Evolutionary conservation across 805 yeast genomes (phyloP).

Genomic region (Pichia californica): DNA sequence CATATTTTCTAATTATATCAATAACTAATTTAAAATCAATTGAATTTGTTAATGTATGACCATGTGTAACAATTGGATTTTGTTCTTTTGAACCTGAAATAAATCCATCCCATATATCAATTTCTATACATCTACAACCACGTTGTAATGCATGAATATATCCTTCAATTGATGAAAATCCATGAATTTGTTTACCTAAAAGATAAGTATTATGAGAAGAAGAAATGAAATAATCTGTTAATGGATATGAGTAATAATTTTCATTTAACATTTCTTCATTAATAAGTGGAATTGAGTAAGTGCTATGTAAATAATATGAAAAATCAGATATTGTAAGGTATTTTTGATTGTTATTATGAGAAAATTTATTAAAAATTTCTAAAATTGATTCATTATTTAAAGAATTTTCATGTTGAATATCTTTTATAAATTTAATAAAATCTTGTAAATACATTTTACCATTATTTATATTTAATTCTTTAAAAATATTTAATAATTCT

Average conservation of each 20-base stretch:
- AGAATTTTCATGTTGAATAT: conserved; percentile 33
- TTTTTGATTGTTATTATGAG: conserved; percentile 13
- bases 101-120: conserved; percentile 87
- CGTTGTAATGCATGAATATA: conserved; percentile 80
- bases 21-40: conserved; percentile 65
- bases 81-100: conserved; percentile 27
- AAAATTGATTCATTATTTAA: conserved; percentile 16
- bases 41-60: conserved; percentile 73
- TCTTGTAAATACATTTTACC: conserved; percentile 23
- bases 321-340: conserved; percentile 23
- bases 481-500: conserved; percentile 46
- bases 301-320: conserved; percentile 29
- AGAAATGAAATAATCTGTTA: conserved; percentile 82
- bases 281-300: conserved; percentile 22
- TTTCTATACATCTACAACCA: conserved; percentile 92
- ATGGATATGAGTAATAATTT: conserved; percentile 49
- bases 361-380: conserved; percentile 35
- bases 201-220: conserved; percentile 94
- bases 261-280: conserved; percentile 14
- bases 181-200: conserved; percentile 81
- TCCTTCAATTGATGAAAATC: conserved; percentile 83
- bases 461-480: conserved; percentile 18
- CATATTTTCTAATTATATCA: conserved; percentile 70
- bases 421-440: conserved; percentile 39
- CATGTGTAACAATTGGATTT: conserved; percentile 85